Conservation (phyloP, 495 filamentous ascomycete genomes). For the Neurospora sp. region DNA sequence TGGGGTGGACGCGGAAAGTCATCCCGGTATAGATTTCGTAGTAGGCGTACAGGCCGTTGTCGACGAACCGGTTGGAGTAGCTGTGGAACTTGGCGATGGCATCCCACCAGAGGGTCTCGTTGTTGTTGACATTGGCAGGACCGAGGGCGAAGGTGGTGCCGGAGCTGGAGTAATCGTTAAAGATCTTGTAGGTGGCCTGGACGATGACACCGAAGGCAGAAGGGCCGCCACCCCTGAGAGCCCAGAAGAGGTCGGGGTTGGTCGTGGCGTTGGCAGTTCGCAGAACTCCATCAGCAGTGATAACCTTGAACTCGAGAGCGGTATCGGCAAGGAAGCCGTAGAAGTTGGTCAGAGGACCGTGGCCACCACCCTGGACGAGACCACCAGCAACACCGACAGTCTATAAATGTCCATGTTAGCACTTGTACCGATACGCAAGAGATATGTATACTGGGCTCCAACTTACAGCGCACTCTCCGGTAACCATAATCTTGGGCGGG, state of each 20-base stretch:
- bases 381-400: conserved; percentile 43
- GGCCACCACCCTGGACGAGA: conserved; percentile 47
- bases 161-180: conserved; percentile 28
- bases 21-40: conserved; percentile 29
- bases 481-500: conserved; percentile 40
- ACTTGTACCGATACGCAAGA: conserved; percentile 22
- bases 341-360: conserved; percentile 40
- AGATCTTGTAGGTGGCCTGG: conserved; percentile 40
- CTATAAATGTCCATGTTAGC: conserved; percentile 35
- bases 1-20: conserved; percentile 29
- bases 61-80: conserved; percentile 28
- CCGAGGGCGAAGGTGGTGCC: conserved; percentile 35
- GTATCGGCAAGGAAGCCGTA: conserved; percentile 48
- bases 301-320: conserved; percentile 43
- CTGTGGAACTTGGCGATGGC: conserved; percentile 37
- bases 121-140: conserved; percentile 17
- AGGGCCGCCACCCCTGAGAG: conserved; percentile 49
- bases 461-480: conserved; percentile 32
- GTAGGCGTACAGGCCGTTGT: conserved; percentile 38
- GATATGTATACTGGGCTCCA: neutral
- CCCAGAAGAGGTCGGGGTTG: conserved; percentile 57
- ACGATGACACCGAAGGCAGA: conserved; percentile 48
- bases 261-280: conserved; percentile 38
- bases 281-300: conserved; percentile 45
- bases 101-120: conserved; percentile 32